Percentiles rank a stretch among this genome's conserved stretches.
phyloP scores from a whole-genome alignment of 108 stramenopile genomes.

The Cyclotella baltica region DNA sequence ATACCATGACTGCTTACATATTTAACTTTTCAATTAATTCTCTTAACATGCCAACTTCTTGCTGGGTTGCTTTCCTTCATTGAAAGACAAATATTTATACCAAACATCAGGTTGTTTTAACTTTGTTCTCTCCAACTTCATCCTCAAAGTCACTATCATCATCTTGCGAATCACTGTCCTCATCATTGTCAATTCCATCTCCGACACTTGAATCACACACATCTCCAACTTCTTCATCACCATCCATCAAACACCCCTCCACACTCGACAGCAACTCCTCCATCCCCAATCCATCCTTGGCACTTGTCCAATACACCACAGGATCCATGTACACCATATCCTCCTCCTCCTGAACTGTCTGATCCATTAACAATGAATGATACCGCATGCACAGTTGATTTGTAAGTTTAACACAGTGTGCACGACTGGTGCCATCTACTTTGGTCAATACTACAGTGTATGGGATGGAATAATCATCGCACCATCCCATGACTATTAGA shows the following conservation, averaged over 20 bases:
- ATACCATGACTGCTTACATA: no score
- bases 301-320: slow-evolving; percentile 54
- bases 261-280: slow-evolving; percentile 51
- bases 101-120: no score
- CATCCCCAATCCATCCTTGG: slow-evolving; percentile 56
- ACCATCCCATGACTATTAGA: slow-evolving; percentile 80
- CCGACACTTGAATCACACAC: background rate
- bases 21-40: no score
- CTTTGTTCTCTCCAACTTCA: no score
- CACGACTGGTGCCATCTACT: slow-evolving; percentile 66
- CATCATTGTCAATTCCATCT: no score
- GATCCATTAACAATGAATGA: slow-evolving; percentile 40
- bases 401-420: slow-evolving; percentile 61
- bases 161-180: background rate
- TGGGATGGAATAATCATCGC: slow-evolving; percentile 80
- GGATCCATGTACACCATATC: slow-evolving; percentile 51
- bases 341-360: slow-evolving; percentile 4
- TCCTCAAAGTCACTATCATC: background rate
- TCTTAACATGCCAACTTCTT: no score
- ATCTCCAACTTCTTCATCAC: slow-evolving; percentile 14
- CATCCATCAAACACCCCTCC: slow-evolving; percentile 26
- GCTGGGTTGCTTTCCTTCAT: no score
- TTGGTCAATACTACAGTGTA: slow-evolving; percentile 85
- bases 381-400: slow-evolving; percentile 85
- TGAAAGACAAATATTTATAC: no score